Percentiles rank a stretch among this genome's conserved stretches.
Evolutionary conservation across 192 early-diverging fungal species (phyloP).

Genomic region (Funneliformis geosporum): DNA sequence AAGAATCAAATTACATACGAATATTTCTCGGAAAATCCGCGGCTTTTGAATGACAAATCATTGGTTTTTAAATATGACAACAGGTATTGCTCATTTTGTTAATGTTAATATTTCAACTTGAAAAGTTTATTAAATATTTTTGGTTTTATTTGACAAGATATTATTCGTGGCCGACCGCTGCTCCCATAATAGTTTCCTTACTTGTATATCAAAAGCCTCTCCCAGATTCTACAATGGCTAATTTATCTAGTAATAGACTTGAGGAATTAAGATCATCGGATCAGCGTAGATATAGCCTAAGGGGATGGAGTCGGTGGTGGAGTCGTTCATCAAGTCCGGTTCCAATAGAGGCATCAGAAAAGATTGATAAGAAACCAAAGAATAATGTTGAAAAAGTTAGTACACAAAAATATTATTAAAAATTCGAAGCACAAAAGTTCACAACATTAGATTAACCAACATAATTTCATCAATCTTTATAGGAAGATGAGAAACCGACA

Average conservation of each 20-base stretch:
- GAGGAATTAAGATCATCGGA: conserved; percentile 31
- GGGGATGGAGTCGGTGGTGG: conserved; percentile 45
- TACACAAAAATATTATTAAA: not conserved
- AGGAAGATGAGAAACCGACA: not conserved
- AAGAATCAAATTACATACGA: conserved; percentile 58
- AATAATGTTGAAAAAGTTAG: not conserved
- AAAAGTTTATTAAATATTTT: not conserved
- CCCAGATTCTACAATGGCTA: conserved; percentile 36
- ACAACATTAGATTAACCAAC: not conserved
- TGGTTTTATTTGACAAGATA: conserved; percentile 41
- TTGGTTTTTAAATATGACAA: conserved; percentile 59
- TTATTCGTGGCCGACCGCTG: conserved; percentile 61
- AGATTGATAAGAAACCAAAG: not conserved
- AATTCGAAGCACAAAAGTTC: not conserved
- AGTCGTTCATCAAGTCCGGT: conserved; percentile 34
- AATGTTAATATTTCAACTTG: not conserved
- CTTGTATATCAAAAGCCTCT: conserved; percentile 61
- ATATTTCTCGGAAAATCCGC: conserved; percentile 53
- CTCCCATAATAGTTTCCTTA: conserved; percentile 60
- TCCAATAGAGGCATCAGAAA: not conserved
- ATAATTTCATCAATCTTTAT: not conserved
- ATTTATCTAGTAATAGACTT: not conserved
- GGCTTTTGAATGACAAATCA: conserved; percentile 52
- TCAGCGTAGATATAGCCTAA: conserved; percentile 39
- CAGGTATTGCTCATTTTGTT: conserved; percentile 33